phyloP scores from a whole-genome alignment of 192 early-diverging fungal species.

The Gryganskiella cystojenkinii region DNA sequence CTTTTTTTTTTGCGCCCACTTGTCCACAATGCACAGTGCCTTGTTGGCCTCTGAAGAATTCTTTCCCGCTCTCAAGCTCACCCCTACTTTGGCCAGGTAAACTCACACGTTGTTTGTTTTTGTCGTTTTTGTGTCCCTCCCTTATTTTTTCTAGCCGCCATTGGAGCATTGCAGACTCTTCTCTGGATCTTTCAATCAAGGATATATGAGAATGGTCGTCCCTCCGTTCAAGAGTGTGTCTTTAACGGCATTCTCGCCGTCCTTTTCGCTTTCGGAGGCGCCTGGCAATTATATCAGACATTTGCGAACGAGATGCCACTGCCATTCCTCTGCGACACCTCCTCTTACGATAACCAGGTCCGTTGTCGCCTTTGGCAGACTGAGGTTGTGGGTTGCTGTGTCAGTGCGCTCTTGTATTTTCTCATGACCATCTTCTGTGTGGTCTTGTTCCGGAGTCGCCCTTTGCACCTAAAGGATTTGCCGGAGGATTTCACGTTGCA shows the following conservation, averaged over 20 bases:
- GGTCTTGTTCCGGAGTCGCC: slow-evolving; percentile 32
- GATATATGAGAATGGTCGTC: slow-evolving; percentile 43
- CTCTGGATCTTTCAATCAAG: slow-evolving; percentile 46
- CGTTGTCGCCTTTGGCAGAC: slow-evolving; percentile 44
- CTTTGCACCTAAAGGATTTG: slow-evolving; percentile 34
- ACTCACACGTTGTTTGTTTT: not conserved
- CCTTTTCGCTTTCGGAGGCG: slow-evolving; percentile 23
- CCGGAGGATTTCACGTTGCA: slow-evolving; percentile 16
- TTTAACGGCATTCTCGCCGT: slow-evolving; percentile 17
- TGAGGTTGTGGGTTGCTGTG: slow-evolving; percentile 20
- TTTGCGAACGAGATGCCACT: slow-evolving; percentile 13
- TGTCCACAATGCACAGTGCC: no score
- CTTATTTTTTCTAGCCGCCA: slow-evolving; percentile 7
- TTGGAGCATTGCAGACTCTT: slow-evolving; percentile 24
- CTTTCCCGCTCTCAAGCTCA: no score
- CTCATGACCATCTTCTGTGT: slow-evolving; percentile 19
- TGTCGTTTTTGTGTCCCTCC: not conserved
- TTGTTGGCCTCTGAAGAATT: no score
- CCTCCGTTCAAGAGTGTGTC: slow-evolving; percentile 39
- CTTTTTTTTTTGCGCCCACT: no score
- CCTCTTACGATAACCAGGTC: slow-evolving; percentile 7
- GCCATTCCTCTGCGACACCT: slow-evolving; percentile 30
- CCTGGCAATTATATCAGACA: slow-evolving; percentile 42
- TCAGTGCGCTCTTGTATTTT: slow-evolving; percentile 22
- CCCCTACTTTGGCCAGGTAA: not conserved